phyloP scores from a whole-genome alignment of 2,329 filamentous ascomycete species.

The Aspergillus pseudoviridinutans region DNA sequence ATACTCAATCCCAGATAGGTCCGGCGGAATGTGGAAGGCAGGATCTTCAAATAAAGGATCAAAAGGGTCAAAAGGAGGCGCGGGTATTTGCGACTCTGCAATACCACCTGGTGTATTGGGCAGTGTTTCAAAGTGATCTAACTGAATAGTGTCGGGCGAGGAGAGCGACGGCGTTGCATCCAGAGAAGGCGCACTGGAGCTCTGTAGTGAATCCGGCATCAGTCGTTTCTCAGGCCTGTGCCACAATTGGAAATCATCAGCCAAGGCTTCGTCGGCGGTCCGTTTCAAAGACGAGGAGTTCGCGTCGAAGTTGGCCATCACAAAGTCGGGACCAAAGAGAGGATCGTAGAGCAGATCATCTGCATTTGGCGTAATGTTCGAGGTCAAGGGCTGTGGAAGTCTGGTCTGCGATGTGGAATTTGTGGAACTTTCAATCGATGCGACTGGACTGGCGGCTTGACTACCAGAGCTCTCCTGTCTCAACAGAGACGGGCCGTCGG shows the following conservation, averaged over 20 bases:
- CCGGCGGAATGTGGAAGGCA: slow-evolving; percentile 6
- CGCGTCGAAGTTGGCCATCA: slow-evolving; percentile 15
- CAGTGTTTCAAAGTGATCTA: slow-evolving; percentile 11
- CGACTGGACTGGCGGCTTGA: background rate
- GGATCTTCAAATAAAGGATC: slow-evolving; percentile 18
- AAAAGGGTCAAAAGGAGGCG: slow-evolving; percentile 18
- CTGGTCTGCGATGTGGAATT: background rate
- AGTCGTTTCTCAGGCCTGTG: slow-evolving; percentile 17
- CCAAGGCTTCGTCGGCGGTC: slow-evolving; percentile 18
- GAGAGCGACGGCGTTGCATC: slow-evolving; percentile 18
- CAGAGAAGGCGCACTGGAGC: slow-evolving; percentile 7
- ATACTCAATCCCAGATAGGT: slow-evolving; percentile 1
- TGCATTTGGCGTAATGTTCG: background rate
- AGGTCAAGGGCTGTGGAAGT: background rate
- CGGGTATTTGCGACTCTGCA: slow-evolving; percentile 13
- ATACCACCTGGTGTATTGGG: slow-evolving; percentile 13
- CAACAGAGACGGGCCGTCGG: background rate
- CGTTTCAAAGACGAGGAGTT: slow-evolving; percentile 21
- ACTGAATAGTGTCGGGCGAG: slow-evolving; percentile 15
- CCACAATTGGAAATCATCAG: slow-evolving; percentile 11
- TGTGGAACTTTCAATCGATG: background rate
- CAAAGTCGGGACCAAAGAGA: slow-evolving; percentile 17
- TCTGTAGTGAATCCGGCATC: slow-evolving; percentile 5
- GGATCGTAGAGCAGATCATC: slow-evolving; percentile 14
- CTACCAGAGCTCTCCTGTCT: background rate